Evolutionary conservation across 768 basidiomycete genomes (phyloP).

Genomic region (Trichaptum fuscoviolaceum): DNA sequence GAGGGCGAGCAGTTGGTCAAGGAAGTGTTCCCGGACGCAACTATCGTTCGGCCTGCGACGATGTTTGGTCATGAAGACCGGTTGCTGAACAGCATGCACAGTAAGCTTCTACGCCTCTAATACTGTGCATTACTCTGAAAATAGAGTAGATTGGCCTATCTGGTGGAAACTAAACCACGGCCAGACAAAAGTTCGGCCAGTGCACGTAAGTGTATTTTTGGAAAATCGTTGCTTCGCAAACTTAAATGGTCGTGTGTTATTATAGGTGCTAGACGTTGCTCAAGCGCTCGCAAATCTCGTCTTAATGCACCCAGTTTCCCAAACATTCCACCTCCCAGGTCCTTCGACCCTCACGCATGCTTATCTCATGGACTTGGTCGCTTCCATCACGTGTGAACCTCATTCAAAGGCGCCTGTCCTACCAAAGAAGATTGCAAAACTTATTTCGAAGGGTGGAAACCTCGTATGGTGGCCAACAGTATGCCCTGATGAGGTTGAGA

Average conservation of each 20-base stretch:
- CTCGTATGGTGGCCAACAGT: slow-evolving; percentile 87
- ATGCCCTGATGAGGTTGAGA: slow-evolving; percentile 83
- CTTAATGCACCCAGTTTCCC: slow-evolving; percentile 51
- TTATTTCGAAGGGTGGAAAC: slow-evolving; percentile 61
- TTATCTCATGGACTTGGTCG: slow-evolving; percentile 36
- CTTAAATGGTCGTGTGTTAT: slow-evolving; percentile 8
- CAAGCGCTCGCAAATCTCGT: slow-evolving; percentile 82
- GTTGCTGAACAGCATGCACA: slow-evolving; percentile 84
- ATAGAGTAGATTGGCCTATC: slow-evolving; percentile 71
- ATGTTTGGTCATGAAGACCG: slow-evolving; percentile 97
- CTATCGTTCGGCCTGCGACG: slow-evolving; percentile 77
- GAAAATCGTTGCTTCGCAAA: slow-evolving; percentile 15
- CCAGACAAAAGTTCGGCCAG: slow-evolving; percentile 82
- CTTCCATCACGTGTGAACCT: slow-evolving; percentile 29
- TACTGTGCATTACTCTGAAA: slow-evolving; percentile 11
- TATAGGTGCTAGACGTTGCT: slow-evolving; percentile 88
- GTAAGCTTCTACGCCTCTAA: slow-evolving; percentile 43
- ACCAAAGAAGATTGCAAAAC: slow-evolving; percentile 65
- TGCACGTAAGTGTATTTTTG: slow-evolving; percentile 59
- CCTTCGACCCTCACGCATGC: slow-evolving; percentile 82
- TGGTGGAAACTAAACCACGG: slow-evolving; percentile 93
- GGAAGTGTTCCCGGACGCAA: slow-evolving; percentile 77
- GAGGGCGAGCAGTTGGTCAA: slow-evolving; percentile 86
- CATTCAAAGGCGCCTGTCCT: slow-evolving; percentile 56
- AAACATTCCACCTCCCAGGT: slow-evolving; percentile 80